Evolutionary conservation across 139 green algal genomes (phyloP).

Genomic region (Tetradesmus obliquus): DNA sequence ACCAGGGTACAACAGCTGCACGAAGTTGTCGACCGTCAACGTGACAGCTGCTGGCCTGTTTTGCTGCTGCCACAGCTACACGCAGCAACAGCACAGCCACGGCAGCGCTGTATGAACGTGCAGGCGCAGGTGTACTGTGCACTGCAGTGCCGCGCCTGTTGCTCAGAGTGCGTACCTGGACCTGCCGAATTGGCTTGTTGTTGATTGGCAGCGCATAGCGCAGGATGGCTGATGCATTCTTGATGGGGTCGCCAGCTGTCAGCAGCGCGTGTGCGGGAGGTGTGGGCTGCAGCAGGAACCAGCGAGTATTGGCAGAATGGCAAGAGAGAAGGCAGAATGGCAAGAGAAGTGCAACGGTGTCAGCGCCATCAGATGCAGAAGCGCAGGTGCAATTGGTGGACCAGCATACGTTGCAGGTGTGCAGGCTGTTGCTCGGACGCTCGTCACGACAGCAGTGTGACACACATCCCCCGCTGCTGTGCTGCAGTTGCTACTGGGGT

Average conservation of each 20-base stretch:
- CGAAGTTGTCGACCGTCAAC: too few relatives aligned
- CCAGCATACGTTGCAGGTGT: neutral
- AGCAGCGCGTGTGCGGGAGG: constrained; percentile 54
- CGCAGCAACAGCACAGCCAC: too few relatives aligned
- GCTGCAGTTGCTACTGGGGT: too few relatives aligned
- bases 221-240: constrained; percentile 93
- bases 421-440: neutral
- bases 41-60: neutral
- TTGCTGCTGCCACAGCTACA: neutral
- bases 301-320: neutral
- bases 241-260: constrained; percentile 72
- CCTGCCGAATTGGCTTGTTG: constrained; percentile 90
- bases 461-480: too few relatives aligned
- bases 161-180: constrained; percentile 73
- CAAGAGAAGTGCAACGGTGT: too few relatives aligned
- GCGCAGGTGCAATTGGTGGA: neutral
- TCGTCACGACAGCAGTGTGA: too few relatives aligned
- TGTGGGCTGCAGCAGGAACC: constrained; percentile 32
- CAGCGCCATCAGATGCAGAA: neutral
- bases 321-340: neutral
- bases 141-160: too few relatives aligned
- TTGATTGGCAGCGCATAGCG: constrained; percentile 95
- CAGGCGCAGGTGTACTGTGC: too few relatives aligned
- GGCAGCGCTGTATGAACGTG: too few relatives aligned
- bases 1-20: too few relatives aligned